Evolutionary conservation across 139 green algal species (phyloP).

Genomic region (Chlamydomonas applanata): DNA sequence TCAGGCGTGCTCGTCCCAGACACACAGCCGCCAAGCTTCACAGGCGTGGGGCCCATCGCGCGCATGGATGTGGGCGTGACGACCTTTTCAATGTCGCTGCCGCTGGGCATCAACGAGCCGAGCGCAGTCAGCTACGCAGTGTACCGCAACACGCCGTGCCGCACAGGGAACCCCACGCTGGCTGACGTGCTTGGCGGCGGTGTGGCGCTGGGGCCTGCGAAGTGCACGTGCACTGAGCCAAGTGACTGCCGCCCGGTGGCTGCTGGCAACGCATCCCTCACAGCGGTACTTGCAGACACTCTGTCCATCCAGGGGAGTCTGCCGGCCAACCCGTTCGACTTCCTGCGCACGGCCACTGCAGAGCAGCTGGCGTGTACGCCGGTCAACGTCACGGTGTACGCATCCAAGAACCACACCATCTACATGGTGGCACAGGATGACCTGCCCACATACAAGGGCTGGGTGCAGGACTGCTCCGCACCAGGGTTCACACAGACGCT

Average conservation of each 20-base stretch:
- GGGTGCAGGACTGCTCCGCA: slow-evolving; percentile 29
- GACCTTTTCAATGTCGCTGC: slow-evolving; percentile 28
- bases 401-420: slow-evolving; percentile 14
- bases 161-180: too few relatives aligned
- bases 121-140: slow-evolving; percentile 30
- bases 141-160: slow-evolving; percentile 14
- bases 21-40: slow-evolving; percentile 33
- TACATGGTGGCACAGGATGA: slow-evolving; percentile 43
- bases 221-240: too few relatives aligned
- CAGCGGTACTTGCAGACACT: slow-evolving; percentile 7
- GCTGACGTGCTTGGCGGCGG: too few relatives aligned
- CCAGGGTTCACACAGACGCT: background rate
- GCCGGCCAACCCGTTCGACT: slow-evolving; percentile 33
- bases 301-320: slow-evolving; percentile 13
- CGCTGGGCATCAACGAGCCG: slow-evolving; percentile 30
- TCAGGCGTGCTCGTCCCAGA: slow-evolving; percentile 41
- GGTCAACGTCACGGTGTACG: slow-evolving; percentile 7
- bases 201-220: too few relatives aligned
- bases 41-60: background rate
- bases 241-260: background rate
- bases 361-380: slow-evolving; percentile 23
- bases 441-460: slow-evolving; percentile 46
- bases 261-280: too few relatives aligned
- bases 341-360: slow-evolving; percentile 5
- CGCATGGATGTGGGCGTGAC: background rate